Evolutionary conservation across 768 basidiomycete species (phyloP).

Genomic region (Podaxis rugospora): DNA sequence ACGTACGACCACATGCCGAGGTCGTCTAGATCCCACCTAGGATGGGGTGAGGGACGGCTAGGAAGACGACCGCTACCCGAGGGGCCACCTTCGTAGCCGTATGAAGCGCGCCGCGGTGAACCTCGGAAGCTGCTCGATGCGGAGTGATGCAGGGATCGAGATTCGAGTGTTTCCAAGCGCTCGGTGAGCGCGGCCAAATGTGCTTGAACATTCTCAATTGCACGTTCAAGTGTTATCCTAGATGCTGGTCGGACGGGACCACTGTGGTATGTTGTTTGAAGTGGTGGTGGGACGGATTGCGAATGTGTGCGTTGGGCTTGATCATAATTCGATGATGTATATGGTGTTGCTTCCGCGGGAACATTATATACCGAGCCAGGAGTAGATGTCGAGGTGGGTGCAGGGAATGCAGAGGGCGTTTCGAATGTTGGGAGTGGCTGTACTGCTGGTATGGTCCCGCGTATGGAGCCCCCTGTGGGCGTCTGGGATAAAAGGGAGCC

Average conservation of each 20-base stretch:
- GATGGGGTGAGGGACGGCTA: slow-evolving; percentile 38
- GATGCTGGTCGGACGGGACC: slow-evolving; percentile 42
- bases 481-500: slow-evolving; percentile 58
- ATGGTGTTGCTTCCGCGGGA: slow-evolving; percentile 32
- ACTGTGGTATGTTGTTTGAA: slow-evolving; percentile 20
- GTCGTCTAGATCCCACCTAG: slow-evolving; percentile 71
- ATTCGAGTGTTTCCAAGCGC: slow-evolving; percentile 70
- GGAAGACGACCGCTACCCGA: slow-evolving; percentile 7
- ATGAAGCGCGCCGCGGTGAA: neutral
- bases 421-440: slow-evolving; percentile 72
- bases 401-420: slow-evolving; percentile 69
- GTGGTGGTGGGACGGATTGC: slow-evolving; percentile 19
- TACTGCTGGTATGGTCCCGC: slow-evolving; percentile 43
- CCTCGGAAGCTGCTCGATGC: slow-evolving; percentile 33
- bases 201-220: slow-evolving; percentile 75
- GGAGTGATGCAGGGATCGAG: slow-evolving; percentile 38
- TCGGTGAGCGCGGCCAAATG: slow-evolving; percentile 81
- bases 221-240: slow-evolving; percentile 59
- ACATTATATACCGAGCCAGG: slow-evolving; percentile 12
- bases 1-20: slow-evolving; percentile 81
- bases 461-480: slow-evolving; percentile 25
- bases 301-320: slow-evolving; percentile 24
- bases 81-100: neutral
- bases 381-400: slow-evolving; percentile 34
- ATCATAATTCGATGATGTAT: slow-evolving; percentile 25